Evolutionary conservation across 2,329 filamentous ascomycete species (phyloP).

Genomic region (Talaromyces sp.): DNA sequence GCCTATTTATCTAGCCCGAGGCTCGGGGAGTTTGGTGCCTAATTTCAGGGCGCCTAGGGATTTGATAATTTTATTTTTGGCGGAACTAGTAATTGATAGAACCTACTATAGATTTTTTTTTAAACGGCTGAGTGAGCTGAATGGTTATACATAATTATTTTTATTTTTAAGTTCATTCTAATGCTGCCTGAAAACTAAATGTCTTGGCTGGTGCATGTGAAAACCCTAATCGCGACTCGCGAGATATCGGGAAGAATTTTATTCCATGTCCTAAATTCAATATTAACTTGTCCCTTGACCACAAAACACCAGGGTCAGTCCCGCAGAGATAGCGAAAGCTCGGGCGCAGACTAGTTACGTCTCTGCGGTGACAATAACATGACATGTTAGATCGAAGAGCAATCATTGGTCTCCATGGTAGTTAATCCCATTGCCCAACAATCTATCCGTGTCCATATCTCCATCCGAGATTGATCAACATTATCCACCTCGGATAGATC

Average conservation of each 20-base stretch:
- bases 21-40: not conserved
- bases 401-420: not conserved
- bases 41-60: not conserved
- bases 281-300: not conserved
- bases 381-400: not conserved
- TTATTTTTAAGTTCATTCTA: not conserved
- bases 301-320: not conserved
- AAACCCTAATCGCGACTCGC: not conserved
- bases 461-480: not conserved
- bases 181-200: not conserved
- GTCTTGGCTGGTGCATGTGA: not conserved
- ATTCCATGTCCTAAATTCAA: too few species aligned
- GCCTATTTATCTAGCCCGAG: not conserved
- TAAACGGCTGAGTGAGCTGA: not conserved
- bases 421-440: too few species aligned
- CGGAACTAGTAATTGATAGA: not conserved
- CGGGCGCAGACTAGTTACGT: too few species aligned
- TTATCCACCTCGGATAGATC: not conserved
- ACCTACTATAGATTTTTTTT: not conserved
- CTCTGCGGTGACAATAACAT: not conserved
- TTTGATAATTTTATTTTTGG: not conserved
- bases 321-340: not conserved
- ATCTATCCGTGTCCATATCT: too few species aligned
- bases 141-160: not conserved
- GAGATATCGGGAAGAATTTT: too few species aligned